Base-by-base conservation (phyloP, 495 filamentous ascomycete species). In the Margaritispora aquatica region DNA sequence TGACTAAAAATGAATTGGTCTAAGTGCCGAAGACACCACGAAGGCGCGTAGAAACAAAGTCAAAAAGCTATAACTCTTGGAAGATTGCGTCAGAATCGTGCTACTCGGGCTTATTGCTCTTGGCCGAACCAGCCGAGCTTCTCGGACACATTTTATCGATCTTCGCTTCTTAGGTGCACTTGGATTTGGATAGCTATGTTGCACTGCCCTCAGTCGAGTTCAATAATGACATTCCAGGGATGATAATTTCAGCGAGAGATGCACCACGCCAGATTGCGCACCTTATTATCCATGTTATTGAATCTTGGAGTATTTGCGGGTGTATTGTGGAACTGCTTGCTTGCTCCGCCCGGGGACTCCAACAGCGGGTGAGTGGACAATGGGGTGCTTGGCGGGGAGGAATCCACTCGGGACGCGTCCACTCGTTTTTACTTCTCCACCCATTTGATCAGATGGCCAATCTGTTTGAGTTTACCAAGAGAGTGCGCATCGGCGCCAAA, bases 31-130 rank as follows among this genome's bases (percentile, higher is more conserved):
- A 49, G 2, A 23, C 41, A 19, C 55, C 2, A 57, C 29, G 55
- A 57, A 57, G 1, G 44, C 3, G 19, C 44, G 41, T 49, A 48
- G 55, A 57, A 69, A 24, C 47, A 24, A 47, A 19, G 5, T 50
- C n/a, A 10, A 23, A n/a, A n/a, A 10, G 10, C 47, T 50, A 50
- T 50, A 50, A 24, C 47, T 23, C 47, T 50, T 50, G 47, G 47
- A 47, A 47, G 21, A 19, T 24, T 3, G 11, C 47, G 47, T 50
- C 47, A 50, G 24, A 26, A 5, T n/a, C 20, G 7, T 26, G 4
- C 20, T 50, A 11, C 47, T 24, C 47, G 47, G 47, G 2, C 47
- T 50, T 50, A 50, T 26, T 50, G 24, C 9, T 50, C 47, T 50
- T 24, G 47, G 47, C 47, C 21, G 10, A 5, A 26, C 3, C n/a